A percentile compares a stretch with the other conserved stretches of the same genome.
These are phyloP conservation scores for Apiospora hydei DNA, from an alignment of 2,329 filamentous ascomycete genomes.

Conservation along the genomic window DNA sequence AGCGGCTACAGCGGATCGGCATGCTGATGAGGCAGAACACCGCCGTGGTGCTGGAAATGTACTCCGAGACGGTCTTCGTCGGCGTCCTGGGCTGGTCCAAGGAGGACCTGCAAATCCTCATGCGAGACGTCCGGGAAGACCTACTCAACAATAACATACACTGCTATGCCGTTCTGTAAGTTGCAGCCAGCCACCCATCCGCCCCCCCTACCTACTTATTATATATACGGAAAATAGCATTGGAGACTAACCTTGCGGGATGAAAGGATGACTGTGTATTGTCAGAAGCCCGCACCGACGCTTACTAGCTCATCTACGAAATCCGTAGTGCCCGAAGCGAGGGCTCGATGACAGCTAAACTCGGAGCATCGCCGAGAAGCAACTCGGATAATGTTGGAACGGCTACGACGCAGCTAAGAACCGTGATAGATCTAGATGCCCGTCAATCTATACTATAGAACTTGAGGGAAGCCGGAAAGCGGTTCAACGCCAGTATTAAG, in stretches of 20 bases:
- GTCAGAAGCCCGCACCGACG: neutral
- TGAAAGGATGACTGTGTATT: neutral
- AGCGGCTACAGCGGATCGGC: conserved; percentile 38
- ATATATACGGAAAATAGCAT: no score
- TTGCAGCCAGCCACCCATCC: neutral
- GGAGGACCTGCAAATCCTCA: neutral
- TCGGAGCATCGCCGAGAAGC: neutral
- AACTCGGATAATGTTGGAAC: neutral
- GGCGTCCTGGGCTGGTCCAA: neutral
- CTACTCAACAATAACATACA: neutral
- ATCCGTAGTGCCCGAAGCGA: neutral
- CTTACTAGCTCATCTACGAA: neutral
- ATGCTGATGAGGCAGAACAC: conserved; percentile 39
- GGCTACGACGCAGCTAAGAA: neutral
- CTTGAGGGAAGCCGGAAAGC: neutral
- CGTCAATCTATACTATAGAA: no score
- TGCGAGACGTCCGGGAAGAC: neutral
- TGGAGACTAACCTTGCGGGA: neutral
- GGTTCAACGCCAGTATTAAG: neutral
- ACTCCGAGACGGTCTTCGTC: neutral
- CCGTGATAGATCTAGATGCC: neutral
- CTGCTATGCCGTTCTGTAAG: neutral
- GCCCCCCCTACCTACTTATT: no score
- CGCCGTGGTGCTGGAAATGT: neutral
- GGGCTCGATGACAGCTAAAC: neutral